phyloP scores from a whole-genome alignment of 192 early-diverging fungal genomes.

The Podila epicladia region DNA sequence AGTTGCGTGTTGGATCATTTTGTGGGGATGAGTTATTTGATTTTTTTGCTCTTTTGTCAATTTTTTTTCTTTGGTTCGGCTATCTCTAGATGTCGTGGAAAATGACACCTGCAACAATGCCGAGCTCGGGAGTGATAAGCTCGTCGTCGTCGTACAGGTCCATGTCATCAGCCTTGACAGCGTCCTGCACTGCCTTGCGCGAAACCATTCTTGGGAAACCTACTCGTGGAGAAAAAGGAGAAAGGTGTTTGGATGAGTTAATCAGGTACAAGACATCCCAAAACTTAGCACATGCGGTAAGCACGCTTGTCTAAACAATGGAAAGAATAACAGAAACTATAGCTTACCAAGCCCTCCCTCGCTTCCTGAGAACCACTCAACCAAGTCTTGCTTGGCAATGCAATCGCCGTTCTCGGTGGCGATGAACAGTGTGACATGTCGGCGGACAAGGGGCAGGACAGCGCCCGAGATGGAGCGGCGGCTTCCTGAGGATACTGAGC shows the following conservation, averaged over 20 bases:
- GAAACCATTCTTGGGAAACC: constrained; percentile 40
- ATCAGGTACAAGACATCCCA: not conserved
- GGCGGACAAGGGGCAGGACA: constrained; percentile 23
- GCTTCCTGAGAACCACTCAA: constrained; percentile 48
- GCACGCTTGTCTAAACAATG: not conserved
- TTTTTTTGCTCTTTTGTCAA: not conserved
- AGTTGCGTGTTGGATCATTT: no score
- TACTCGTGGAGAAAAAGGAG: constrained; percentile 1
- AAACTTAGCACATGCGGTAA: not conserved
- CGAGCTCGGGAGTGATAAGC: constrained; percentile 7
- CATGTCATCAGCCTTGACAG: constrained; percentile 9
- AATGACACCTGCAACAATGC: constrained; percentile 43
- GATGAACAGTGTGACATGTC: constrained; percentile 43
- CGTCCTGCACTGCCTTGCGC: constrained; percentile 38
- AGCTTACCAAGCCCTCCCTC: constrained; percentile 46
- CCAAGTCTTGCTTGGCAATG: constrained; percentile 39
- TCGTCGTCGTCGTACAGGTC: constrained; percentile 33
- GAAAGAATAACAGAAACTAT: not conserved
- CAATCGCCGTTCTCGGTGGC: constrained; percentile 40
- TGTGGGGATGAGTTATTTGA: no score
- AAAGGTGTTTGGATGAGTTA: not conserved
- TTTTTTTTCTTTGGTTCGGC: not conserved
- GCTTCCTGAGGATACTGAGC: constrained; percentile 24
- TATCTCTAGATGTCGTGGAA: constrained; percentile 32
- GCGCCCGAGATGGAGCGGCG: constrained; percentile 33